Conservation (phyloP, 495 filamentous ascomycete species). For the Penicillium argentinense region DNA sequence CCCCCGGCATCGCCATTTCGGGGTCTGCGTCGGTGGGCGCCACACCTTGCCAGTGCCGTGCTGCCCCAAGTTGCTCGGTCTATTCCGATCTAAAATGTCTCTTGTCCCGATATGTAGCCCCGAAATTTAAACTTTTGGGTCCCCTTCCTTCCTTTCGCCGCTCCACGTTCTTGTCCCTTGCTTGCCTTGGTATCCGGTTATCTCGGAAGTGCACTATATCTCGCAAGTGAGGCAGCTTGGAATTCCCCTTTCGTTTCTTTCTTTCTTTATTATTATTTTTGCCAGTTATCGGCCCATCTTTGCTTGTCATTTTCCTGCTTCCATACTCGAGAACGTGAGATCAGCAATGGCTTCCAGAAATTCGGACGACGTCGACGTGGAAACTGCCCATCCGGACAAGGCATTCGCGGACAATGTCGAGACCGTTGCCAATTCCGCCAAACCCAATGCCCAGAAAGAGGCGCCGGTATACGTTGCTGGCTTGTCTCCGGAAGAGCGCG, state of each 20-base stretch:
- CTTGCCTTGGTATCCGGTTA: slow-evolving; percentile 15
- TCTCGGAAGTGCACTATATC: background rate
- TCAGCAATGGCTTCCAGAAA: no score
- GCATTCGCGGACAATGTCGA: slow-evolving; percentile 62
- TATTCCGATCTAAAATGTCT: background rate
- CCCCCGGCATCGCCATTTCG: slow-evolving; percentile 1
- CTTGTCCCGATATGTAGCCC: background rate
- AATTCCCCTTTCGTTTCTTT: background rate
- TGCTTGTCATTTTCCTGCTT: no score
- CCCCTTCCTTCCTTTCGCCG: slow-evolving; percentile 22
- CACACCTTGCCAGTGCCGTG: background rate
- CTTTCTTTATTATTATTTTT: background rate
- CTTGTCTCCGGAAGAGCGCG: slow-evolving; percentile 50
- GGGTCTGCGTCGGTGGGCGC: slow-evolving; percentile 6
- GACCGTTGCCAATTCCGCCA: slow-evolving; percentile 32
- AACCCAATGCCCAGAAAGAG: slow-evolving; percentile 34
- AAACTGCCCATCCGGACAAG: slow-evolving; percentile 46
- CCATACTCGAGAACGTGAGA: no score
- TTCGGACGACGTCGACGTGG: no score
- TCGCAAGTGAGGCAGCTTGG: background rate
- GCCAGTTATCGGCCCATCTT: background rate
- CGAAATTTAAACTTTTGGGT: background rate
- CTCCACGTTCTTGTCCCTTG: slow-evolving; percentile 13
- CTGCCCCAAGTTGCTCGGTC: background rate
- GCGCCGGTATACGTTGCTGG: slow-evolving; percentile 52